These are phyloP conservation scores for Tolypocladium guangdongense DNA, from an alignment of 2,329 filamentous ascomycete species.

Conservation along the genomic window DNA sequence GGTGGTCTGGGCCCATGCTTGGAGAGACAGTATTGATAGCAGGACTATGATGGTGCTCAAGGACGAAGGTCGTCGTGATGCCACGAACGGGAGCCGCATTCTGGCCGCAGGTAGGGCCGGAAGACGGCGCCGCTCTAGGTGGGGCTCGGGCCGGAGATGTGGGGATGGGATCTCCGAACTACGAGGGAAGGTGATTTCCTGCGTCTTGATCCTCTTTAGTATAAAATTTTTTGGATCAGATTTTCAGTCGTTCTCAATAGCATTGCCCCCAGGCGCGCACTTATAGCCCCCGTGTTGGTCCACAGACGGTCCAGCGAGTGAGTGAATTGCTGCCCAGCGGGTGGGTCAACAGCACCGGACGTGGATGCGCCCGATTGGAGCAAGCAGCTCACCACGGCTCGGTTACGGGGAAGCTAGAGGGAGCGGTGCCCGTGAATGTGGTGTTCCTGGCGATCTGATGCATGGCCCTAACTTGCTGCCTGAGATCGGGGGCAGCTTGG, in stretches of 20 bases:
- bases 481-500: too few species aligned
- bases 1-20: background rate
- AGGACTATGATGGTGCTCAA: background rate
- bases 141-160: background rate
- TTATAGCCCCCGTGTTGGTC: background rate
- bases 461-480: background rate
- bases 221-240: too few species aligned
- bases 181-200: background rate
- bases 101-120: background rate
- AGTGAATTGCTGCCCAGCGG: constrained; percentile 16
- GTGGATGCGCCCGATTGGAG: constrained; percentile 17
- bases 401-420: background rate
- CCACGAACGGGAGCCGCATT: background rate
- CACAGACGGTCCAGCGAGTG: background rate
- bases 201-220: background rate
- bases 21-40: background rate
- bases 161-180: background rate
- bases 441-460: background rate
- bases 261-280: background rate
- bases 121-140: background rate
- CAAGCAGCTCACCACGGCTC: background rate
- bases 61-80: background rate
- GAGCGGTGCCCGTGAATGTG: background rate
- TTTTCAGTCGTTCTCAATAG: background rate
- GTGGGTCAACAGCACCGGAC: constrained; percentile 10